Conservation (phyloP, 163 green algal species). For the Trebouxiophyceae sp. region DNA sequence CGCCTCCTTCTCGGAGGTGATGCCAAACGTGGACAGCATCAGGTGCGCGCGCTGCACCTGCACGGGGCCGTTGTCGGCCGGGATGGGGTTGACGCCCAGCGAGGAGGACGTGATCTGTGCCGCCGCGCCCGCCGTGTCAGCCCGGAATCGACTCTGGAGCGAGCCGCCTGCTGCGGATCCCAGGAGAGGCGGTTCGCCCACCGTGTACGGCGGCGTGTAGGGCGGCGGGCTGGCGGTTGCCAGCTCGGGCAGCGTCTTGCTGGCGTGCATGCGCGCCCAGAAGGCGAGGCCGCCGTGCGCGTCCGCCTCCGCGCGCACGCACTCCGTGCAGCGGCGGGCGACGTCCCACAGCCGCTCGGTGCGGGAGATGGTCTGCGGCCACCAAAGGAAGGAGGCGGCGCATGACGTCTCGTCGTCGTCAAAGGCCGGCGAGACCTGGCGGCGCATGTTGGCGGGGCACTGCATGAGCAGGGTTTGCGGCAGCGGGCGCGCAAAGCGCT, state of each 20-base stretch:
- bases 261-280: constrained; percentile 13
- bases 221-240: constrained; percentile 11
- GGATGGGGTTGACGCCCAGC: constrained; percentile 9
- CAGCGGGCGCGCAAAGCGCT: constrained; percentile 9
- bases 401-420: neutral
- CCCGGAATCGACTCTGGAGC: too few relatives aligned
- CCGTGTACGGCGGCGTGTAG: constrained; percentile 22
- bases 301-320: constrained; percentile 1
- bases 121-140: too few relatives aligned
- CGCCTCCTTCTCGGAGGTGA: constrained; percentile 4
- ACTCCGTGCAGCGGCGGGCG: neutral
- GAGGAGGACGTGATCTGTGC: constrained; percentile 12
- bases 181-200: too few relatives aligned
- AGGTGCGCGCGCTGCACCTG: constrained; percentile 7
- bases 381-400: constrained; percentile 11
- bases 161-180: too few relatives aligned
- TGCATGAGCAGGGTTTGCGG: constrained; percentile 21
- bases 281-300: constrained; percentile 15
- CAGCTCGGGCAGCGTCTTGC: constrained; percentile 4
- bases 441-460: constrained; percentile 13
- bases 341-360: constrained; percentile 13
- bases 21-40: constrained; percentile 14
- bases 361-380: constrained; percentile 5
- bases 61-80: constrained; percentile 5
- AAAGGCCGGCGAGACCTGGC: constrained; percentile 9